phyloP scores from a whole-genome alignment of 2,329 filamentous ascomycete species.

The Ramularia endophylla region DNA sequence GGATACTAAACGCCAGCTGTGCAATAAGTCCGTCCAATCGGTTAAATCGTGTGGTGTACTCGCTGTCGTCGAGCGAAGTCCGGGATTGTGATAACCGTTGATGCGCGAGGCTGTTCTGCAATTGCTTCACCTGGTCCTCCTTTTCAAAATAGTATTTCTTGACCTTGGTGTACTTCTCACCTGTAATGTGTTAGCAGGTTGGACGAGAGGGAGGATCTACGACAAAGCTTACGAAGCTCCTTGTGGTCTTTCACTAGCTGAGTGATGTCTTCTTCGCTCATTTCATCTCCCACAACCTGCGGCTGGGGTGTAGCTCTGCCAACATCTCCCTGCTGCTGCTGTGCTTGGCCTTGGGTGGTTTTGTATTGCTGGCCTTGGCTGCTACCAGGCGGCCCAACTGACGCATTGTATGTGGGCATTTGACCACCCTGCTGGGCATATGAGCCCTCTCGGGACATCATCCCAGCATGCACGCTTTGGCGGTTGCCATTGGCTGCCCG shows the following conservation, averaged over 20 bases:
- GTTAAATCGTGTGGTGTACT: conserved; percentile 84
- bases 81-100: conserved; percentile 91
- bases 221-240: conserved; percentile 39
- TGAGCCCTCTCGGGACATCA: conserved; percentile 24
- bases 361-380: conserved; percentile 41
- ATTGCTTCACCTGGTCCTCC: conserved; percentile 78
- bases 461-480: conserved; percentile 30
- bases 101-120: conserved; percentile 96
- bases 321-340: conserved; percentile 18
- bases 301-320: conserved; percentile 40
- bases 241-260: conserved; percentile 47
- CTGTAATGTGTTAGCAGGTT: conserved; percentile 42
- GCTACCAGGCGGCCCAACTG: conserved; percentile 39
- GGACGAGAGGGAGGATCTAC: conserved; percentile 3
- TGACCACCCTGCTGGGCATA: conserved; percentile 15
- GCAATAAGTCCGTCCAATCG: conserved; percentile 90
- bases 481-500: conserved; percentile 22
- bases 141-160: conserved; percentile 97
- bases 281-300: conserved; percentile 31
- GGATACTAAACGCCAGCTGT: conserved; percentile 90
- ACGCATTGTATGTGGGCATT: conserved; percentile 39
- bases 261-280: conserved; percentile 43
- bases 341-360: conserved; percentile 15
- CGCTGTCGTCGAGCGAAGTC: conserved; percentile 89
- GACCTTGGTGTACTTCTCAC: conserved; percentile 95